These are phyloP conservation scores for Lodderomyces metapsilosis DNA, from an alignment of 1,139 yeast genomes.

Conservation along the genomic window DNA sequence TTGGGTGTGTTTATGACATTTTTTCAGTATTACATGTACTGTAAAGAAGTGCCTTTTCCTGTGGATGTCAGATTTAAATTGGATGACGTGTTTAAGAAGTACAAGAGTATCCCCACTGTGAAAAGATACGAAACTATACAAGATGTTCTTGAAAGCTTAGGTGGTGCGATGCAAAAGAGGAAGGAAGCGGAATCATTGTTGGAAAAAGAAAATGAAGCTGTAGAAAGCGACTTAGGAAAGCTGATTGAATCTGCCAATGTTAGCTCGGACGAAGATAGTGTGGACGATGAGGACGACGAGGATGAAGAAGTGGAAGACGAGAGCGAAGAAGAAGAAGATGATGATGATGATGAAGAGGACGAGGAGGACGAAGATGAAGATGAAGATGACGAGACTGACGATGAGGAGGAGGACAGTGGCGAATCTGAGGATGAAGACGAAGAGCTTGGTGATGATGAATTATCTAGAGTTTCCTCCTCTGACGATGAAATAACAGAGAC, in stretches of 20 bases:
- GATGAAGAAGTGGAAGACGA: conserved; percentile 23
- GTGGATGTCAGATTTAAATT: conserved; percentile 59
- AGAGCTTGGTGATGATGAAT: conserved; percentile 8
- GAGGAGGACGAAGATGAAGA: conserved; percentile 15
- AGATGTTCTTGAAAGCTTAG: conserved; percentile 42
- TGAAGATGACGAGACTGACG: conserved; percentile 13
- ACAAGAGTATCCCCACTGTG: conserved; percentile 21
- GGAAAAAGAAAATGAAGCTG: conserved; percentile 16
- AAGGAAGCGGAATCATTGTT: conserved; percentile 19
- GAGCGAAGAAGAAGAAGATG: conserved; percentile 18
- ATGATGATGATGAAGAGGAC: conserved; percentile 16
- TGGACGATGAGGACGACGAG: conserved; percentile 18
- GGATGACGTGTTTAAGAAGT: conserved; percentile 39
- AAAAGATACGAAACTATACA: conserved; percentile 37
- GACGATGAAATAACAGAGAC: conserved; percentile 10
- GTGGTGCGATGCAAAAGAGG: conserved; percentile 22
- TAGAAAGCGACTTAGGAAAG: conserved; percentile 14
- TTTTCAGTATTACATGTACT: conserved; percentile 72
- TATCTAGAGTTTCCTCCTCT: conserved; percentile 5
- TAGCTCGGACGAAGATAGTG: conserved; percentile 19
- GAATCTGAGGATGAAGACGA: conserved; percentile 10
- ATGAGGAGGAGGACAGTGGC: conserved; percentile 15
- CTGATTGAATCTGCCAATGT: conserved; percentile 15
- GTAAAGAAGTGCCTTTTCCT: conserved; percentile 66
- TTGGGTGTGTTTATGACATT: conserved; percentile 53